Evolutionary conservation across 129 eudicot species (phyloP), one percentile per base, ranked within the genome.

Genomic region (Lactuca saligna): DNA sequence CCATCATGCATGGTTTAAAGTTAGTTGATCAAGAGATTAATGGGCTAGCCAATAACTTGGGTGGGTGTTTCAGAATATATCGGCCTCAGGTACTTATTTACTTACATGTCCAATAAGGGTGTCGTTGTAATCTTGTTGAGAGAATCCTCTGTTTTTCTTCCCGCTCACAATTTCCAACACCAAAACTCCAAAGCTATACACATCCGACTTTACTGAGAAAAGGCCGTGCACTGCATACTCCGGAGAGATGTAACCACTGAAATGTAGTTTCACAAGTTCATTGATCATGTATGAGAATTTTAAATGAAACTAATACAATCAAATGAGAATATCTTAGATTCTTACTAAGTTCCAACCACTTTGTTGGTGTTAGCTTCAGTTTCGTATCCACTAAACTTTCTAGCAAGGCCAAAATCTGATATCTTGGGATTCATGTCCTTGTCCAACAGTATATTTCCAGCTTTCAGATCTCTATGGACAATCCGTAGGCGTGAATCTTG

Each of bases 261-360:
- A 44, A 69, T 14, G 14, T 67, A 63, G 59, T 16, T 42, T 42
- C 7, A 42, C 6, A 12, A 32, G 41, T 58, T 58, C 13, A 58
- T 32, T 58, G n/a, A 58, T n/a, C n/a, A n/a, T 58, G 17, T 9
- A 73, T 56, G 59, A 74, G 37, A 31, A 64, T 10, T 64, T 41
- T 9, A 6, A 54, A 73, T 31, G 9, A 53, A 7, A 73, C 17
- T 37, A 53, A 41, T 0, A 17, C 39, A 25, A 63, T 63, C 13
- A 17, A 53, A 17, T 37, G 46, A 9, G 9, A 17, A 14, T 17
- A 2, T 3, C 11, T 16, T 13, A 6, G 7, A 56, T 42, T 42
- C 80, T 75, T 61, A 75, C 80, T 75, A 75, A n/a, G 81, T 76
- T 51, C 81, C 81, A 63, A 61, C 81, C 46, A 76, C 81, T 69